Percentiles rank a stretch among this genome's conserved stretches.
Evolutionary conservation across 345 rosid species (phyloP).

Genomic region (Lepidium aucheri): DNA sequence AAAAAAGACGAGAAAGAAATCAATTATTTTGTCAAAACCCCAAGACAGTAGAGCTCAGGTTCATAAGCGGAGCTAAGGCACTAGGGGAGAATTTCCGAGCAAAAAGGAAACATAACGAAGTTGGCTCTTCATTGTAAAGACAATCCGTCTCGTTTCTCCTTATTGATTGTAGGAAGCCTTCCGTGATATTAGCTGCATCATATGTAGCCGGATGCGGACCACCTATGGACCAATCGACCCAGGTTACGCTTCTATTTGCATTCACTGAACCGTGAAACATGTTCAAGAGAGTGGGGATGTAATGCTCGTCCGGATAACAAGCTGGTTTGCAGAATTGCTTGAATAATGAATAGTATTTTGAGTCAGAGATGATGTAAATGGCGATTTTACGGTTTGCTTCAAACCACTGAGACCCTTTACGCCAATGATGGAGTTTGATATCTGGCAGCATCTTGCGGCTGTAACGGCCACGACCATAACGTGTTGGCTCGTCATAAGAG

Average conservation of each 20-base stretch:
- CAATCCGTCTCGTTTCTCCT: slow-evolving; percentile 60
- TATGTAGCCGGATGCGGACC: slow-evolving; percentile 86
- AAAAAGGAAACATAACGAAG: slow-evolving; percentile 68
- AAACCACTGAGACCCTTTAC: slow-evolving; percentile 95
- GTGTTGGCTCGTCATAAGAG: slow-evolving; percentile 80
- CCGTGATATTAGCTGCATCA: slow-evolving; percentile 44
- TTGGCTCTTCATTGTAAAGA: slow-evolving; percentile 52
- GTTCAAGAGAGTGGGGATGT: slow-evolving; percentile 71
- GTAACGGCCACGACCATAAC: slow-evolving; percentile 92
- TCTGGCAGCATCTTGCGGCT: slow-evolving; percentile 77
- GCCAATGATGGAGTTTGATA: slow-evolving; percentile 73
- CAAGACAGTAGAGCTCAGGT: slow-evolving; percentile 59
- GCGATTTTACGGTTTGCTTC: slow-evolving; percentile 73
- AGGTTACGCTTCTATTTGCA: slow-evolving; percentile 71
- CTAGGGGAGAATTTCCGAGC: slow-evolving; percentile 84
- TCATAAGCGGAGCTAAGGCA: slow-evolving; percentile 63
- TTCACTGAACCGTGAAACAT: slow-evolving; percentile 66
- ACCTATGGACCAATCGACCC: slow-evolving; percentile 88
- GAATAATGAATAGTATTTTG: slow-evolving; percentile 59
- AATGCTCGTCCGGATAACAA: slow-evolving; percentile 94
- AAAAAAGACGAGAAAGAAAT: slow-evolving; percentile 3
- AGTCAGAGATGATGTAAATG: slow-evolving; percentile 51
- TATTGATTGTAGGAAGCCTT: slow-evolving; percentile 51
- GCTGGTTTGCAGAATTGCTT: slow-evolving; percentile 74
- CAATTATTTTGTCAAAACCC: slow-evolving; percentile 38